Evolutionary conservation across 176 grass and related monocot genomes (phyloP).

Genomic region (Puccinellia tenuiflora): DNA sequence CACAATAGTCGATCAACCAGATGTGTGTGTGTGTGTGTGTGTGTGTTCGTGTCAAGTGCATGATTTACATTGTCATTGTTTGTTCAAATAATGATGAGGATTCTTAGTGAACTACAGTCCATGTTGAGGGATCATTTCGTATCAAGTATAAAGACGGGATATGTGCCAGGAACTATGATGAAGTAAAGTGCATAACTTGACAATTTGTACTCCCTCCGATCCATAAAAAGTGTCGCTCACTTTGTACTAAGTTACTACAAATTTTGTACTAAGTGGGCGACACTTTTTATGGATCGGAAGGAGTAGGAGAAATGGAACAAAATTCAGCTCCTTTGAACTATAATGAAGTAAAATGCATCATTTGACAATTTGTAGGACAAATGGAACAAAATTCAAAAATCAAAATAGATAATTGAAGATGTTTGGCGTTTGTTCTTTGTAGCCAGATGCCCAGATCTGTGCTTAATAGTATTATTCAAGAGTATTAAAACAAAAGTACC

Average conservation of each 20-base stretch:
- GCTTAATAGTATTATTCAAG: not conserved
- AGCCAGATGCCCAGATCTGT: not conserved
- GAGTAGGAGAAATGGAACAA: not conserved
- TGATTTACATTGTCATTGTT: not conserved
- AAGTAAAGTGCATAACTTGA: not conserved
- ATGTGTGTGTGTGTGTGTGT: not conserved
- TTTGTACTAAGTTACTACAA: no score
- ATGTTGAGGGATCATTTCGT: not conserved
- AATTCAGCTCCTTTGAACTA: not conserved
- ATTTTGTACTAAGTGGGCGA: no score
- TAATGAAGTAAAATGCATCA: not conserved
- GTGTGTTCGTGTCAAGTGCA: not conserved
- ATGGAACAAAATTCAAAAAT: not conserved
- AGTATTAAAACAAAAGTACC: not conserved
- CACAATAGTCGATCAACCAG: not conserved
- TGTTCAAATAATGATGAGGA: not conserved
- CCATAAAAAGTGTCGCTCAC: no score
- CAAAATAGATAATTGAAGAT: not conserved
- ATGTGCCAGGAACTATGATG: not conserved
- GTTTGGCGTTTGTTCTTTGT: not conserved
- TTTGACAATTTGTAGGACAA: not conserved
- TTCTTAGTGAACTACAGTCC: not conserved
- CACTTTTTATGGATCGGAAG: no score
- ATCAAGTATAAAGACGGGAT: not conserved
- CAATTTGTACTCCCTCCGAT: no score